Evolutionary conservation across 495 filamentous ascomycete species (phyloP).

Genomic region (Xylaria sp.): DNA sequence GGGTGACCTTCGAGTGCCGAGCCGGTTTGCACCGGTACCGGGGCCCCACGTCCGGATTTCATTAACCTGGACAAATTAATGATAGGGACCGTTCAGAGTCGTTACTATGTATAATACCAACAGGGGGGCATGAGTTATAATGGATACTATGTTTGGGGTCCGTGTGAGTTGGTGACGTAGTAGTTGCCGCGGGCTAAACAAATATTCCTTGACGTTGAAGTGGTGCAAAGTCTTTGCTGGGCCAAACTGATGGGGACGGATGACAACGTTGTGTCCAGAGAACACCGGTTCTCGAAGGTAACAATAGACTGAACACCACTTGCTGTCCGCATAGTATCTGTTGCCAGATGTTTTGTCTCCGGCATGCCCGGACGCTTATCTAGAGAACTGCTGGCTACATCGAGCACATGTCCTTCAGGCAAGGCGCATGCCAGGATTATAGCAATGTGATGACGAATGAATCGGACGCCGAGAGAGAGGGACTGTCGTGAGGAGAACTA

Average conservation of each 20-base stretch:
- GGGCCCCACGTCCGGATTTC: neutral
- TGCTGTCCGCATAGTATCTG: neutral
- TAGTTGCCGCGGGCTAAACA: neutral
- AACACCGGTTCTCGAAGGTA: neutral
- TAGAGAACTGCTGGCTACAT: neutral
- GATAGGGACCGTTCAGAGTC: neutral
- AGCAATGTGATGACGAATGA: neutral
- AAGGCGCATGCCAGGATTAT: neutral
- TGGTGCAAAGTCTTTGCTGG: neutral
- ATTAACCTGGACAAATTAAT: neutral
- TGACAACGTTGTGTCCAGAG: neutral
- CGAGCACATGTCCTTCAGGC: neutral
- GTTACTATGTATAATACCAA: neutral
- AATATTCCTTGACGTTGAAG: neutral
- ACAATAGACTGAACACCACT: neutral
- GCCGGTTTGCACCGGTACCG: neutral
- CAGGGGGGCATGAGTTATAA: too few species aligned
- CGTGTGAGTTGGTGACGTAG: constrained; percentile 4
- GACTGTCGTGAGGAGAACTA: neutral
- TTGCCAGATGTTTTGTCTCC: neutral
- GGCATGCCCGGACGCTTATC: neutral
- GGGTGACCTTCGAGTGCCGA: neutral
- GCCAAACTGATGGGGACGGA: neutral
- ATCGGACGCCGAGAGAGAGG: neutral
- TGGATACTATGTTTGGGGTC: neutral